Percentiles rank a stretch among this genome's conserved stretches.
Conservation (phyloP, 164 flowering plant genomes). For the Euptelea pleiosperma region DNA sequence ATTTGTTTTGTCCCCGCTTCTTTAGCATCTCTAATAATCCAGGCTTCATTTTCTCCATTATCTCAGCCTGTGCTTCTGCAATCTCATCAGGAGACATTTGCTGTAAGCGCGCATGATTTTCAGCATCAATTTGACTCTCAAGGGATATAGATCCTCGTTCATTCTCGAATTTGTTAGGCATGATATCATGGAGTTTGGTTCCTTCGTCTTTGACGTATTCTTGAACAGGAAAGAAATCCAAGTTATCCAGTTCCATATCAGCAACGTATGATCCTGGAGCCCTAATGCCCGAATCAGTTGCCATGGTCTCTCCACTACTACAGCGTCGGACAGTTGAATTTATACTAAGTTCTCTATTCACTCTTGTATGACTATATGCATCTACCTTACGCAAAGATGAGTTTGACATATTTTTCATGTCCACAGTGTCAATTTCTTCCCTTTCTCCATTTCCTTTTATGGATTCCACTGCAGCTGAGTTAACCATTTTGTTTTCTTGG, state of each 20-base stretch:
- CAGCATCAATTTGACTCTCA: constrained; percentile 82
- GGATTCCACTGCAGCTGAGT: not conserved
- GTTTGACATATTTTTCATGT: not conserved
- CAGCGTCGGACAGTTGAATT: not conserved
- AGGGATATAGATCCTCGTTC: constrained; percentile 29
- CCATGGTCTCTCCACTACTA: not conserved
- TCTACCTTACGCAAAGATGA: not conserved
- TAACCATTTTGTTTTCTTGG: constrained; percentile 12
- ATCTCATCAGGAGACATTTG: constrained; percentile 77
- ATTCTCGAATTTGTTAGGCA: constrained; percentile 6
- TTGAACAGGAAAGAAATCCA: constrained; percentile 8
- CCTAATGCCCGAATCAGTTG: constrained; percentile 6
- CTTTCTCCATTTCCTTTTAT: constrained; percentile 16
- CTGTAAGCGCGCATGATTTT: constrained; percentile 55
- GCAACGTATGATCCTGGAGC: constrained; percentile 6
- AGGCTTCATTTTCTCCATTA: constrained; percentile 71
- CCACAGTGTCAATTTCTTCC: constrained; percentile 8
- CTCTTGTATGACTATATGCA: not conserved
- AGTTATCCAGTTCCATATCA: constrained; percentile 19
- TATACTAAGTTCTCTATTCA: not conserved
- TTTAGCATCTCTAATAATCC: constrained; percentile 45
- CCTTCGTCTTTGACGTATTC: not conserved
- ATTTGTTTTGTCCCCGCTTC: constrained; percentile 54
- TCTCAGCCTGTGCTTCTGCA: constrained; percentile 74
- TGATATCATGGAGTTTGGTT: not conserved